Evolutionary conservation across 345 rosid genomes (phyloP), one percentile per base, ranked within the genome.

Genomic region (Lepidium africanum): DNA sequence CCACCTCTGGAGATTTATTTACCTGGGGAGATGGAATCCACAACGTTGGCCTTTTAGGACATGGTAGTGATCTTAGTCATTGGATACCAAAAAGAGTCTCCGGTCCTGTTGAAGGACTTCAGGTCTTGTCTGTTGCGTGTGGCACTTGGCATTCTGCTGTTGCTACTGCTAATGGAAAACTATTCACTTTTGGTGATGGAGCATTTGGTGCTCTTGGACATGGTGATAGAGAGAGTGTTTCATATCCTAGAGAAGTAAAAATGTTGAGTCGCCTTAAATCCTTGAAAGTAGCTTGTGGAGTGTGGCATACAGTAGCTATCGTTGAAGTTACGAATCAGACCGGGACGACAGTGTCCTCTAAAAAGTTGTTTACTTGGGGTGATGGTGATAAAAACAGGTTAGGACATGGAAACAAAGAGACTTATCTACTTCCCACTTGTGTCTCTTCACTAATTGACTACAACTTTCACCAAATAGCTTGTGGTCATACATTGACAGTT

Each of bases 301-400:
- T 91, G 46, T 94, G 99, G 97, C 99, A 94, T 65, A 91, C 97
- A 2, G 96, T 91, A 37, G 96, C 99, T 23, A 91, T 94, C 25
- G 96, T 94, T n/a, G 96, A 94, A 74, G 88, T 89, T 27, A 79
- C 75, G 73, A 70, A 73, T 49, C 99, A 89, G 27, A 19, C 83
- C 1, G 89, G 97, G 50, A 38, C 78, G 16, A 83, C 52, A 61
- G 30, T 70, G 40, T 72, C 85, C 27, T 83, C 96, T 0, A 83
- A 82, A 68, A 94, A 94, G 75, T 75, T 94, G 78, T 94, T 94
- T 77, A 87, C 96, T 11, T 94, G 99, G 99, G 99, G 99, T 14
- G 97, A 89, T 70, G 99, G 99, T 33, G 96, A 89, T 49, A 86
- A 89, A 76, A 45, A 89, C 54, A 89, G 96, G 48, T 69, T 94